Base-by-base conservation (phyloP, 2,329 filamentous ascomycete species). In the Beauveria medogensis region DNA sequence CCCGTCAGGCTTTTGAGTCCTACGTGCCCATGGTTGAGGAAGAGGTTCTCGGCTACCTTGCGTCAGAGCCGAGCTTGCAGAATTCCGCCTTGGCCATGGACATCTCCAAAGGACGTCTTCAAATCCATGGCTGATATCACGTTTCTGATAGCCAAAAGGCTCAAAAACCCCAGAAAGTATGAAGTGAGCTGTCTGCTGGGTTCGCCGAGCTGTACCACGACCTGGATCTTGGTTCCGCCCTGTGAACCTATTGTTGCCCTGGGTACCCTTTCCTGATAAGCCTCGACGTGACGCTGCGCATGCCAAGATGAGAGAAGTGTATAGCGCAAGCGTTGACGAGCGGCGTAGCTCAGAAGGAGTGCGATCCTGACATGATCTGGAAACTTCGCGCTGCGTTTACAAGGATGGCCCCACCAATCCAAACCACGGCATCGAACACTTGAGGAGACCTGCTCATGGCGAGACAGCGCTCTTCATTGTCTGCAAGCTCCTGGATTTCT, bases 381-480 rank as follows among this genome's bases (percentile, higher is more conserved):
- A 90, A 92, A 70, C 73, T 93, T 60, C 92, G 88, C 78, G 80
- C 65, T 88, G 86, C 71, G 80, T 75, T 12, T 93, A 93, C 82
- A 92, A 92, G 75, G 80, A 90, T 66, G 89, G 90, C 52, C 80
- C 77, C 12, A 74, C 79, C 0, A 75, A 92, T 1, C 86, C 89
- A 0, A 89, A 93, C 70, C 81, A 85, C 66, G 89, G 93, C 70
- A 84, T 93, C 56, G 89, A 89, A 0, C 86, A 91, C 73, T 90
- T 93, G 80, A 92, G 93, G 90, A 93, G 93, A 89, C 0, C 80
- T 93, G 18, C 81, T 93, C 56, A 92, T 94, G 89, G 90, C 87
- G 12, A 90, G 90, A 55, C 90, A 94, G 70, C 90, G 93, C 75
- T 89, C 88, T 1, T 92, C 89, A 0, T 88, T 89, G 5, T 87